Base-by-base conservation (phyloP, 2,329 filamentous ascomycete genomes). In the Colletotrichum abscissum region DNA sequence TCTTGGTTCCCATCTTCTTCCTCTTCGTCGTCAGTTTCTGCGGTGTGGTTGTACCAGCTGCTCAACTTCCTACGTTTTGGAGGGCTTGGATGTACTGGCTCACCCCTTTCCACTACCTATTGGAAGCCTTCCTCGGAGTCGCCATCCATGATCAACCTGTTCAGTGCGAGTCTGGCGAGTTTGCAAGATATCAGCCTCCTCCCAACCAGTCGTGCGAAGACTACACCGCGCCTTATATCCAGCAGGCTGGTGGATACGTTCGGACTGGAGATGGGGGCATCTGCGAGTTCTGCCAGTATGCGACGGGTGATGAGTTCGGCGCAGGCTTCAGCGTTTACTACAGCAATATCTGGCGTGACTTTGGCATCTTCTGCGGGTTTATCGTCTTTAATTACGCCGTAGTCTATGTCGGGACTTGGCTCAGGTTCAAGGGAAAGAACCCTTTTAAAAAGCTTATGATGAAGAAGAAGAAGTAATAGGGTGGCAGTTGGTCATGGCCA, bases 11-110 rank as follows among this genome's bases (percentile, higher is more conserved):
- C 0, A 79, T 93, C 4, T 92, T 93, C 81, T 93, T 94, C 83
- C 87, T 92, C 30, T 93, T 94, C 76, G 87, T 93, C 49, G 86
- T 93, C 26, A 88, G 88, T 9, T 94, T 94, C 85, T 93, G 92
- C 79, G 92, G 92, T 70, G 90, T 94, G 6, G 88, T 93, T 11
- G 91, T 94, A 1, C 91, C 92, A 0, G 90, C 89, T 19, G 78
- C 75, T 1, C 85, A 86, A 4, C 81, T 94, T 0, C 89, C 90
- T 0, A 80, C 84, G 1, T 94, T 94, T 79, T 94, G 92, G 92
- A 84, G 86, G 16, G 81, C 81, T 8, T 90, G 88, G 88, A 90
- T 92, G 89, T 93, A 93, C 80, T 90, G 88, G 81, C 84, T 93
- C 26, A 91, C 91, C 0, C 92, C 92, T 0, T 93, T 93, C 80